Percentiles rank a stretch among this genome's conserved stretches.
phyloP scores from a whole-genome alignment of 805 yeast species.

The Ogataea minuta region DNA sequence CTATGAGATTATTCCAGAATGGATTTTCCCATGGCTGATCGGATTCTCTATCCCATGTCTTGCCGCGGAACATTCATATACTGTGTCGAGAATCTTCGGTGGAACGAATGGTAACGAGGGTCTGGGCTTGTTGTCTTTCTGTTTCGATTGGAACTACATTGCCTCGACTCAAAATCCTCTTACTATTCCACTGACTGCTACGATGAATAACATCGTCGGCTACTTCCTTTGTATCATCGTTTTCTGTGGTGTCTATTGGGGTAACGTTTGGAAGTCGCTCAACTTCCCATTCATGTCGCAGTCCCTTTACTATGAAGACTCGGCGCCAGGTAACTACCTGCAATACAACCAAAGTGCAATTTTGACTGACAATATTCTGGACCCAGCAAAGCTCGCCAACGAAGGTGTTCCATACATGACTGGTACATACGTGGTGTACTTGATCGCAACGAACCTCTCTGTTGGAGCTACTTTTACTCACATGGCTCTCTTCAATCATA shows the following conservation, averaged over 20 bases:
- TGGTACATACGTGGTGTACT: conserved; percentile 31
- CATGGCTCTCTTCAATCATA: conserved; percentile 32
- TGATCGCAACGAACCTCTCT: conserved; percentile 34
- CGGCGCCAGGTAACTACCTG: conserved; percentile 23
- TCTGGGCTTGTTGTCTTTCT: conserved; percentile 29
- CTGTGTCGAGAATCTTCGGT: conserved; percentile 33
- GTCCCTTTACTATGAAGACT: conserved; percentile 28
- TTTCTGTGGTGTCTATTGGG: conserved; percentile 33
- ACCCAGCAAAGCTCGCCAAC: conserved; percentile 24
- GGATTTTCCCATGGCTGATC: conserved; percentile 30
- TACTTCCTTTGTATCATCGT: conserved; percentile 29
- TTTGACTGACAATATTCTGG: conserved; percentile 25
- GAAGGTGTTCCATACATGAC: conserved; percentile 34
- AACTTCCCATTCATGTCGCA: conserved; percentile 37
- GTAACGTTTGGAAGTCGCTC: conserved; percentile 34
- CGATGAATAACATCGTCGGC: conserved; percentile 30
- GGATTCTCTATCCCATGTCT: conserved; percentile 33
- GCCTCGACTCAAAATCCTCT: conserved; percentile 31
- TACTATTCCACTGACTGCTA: conserved; percentile 30
- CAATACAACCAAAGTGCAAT: conserved; percentile 33
- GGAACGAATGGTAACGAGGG: conserved; percentile 36
- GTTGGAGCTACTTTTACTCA: conserved; percentile 35
- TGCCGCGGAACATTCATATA: conserved; percentile 27
- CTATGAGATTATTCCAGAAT: conserved; percentile 34
- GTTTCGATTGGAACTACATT: conserved; percentile 36